Evolutionary conservation across 306 rosid genomes (phyloP).

Genomic region (Carpinus fangiana): DNA sequence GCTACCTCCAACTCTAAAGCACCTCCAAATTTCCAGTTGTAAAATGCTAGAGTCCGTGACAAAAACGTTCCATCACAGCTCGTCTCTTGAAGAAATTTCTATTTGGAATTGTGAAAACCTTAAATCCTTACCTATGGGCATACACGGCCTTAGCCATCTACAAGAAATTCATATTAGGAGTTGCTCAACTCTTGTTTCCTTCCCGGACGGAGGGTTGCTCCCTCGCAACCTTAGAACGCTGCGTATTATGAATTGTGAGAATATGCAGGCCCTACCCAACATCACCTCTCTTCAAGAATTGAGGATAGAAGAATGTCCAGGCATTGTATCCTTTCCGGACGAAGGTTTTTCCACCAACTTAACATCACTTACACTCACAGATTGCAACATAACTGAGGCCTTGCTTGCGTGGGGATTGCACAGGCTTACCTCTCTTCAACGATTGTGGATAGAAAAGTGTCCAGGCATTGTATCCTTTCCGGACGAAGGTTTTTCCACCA

Average conservation of each 20-base stretch:
- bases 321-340: too few species aligned
- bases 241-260: neutral
- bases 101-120: neutral
- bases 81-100: neutral
- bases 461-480: neutral
- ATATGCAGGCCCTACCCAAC: neutral
- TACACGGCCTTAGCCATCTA: neutral
- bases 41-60: slow-evolving; percentile 5
- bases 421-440: neutral
- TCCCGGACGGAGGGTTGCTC: neutral
- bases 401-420: neutral
- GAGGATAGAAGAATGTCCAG: neutral
- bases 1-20: neutral
- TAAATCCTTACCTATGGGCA: neutral
- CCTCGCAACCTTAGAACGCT: neutral
- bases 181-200: neutral
- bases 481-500: slow-evolving; percentile 23
- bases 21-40: fast-evolving
- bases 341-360: too few species aligned
- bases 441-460: neutral
- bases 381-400: too few species aligned
- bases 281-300: slow-evolving; percentile 14
- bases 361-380: too few species aligned
- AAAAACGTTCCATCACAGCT: neutral
- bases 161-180: fast-evolving